phyloP scores from a whole-genome alignment of 176 grass and related monocot species.

The Neostapfia colusana region DNA sequence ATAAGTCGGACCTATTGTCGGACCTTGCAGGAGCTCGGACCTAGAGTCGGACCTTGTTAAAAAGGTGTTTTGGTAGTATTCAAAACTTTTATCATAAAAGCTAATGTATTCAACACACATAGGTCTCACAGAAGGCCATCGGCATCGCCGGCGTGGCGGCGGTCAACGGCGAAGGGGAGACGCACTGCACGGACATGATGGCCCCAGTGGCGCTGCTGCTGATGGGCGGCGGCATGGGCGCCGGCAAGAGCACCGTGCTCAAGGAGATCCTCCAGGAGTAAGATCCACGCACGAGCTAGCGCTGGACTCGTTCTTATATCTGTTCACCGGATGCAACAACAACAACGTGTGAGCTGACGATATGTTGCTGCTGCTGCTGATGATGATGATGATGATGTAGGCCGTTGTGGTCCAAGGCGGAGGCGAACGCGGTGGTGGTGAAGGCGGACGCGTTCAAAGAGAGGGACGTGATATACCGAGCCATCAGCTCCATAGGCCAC shows the following conservation, averaged over 20 bases:
- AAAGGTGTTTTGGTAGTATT: no score
- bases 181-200: constrained; percentile 70
- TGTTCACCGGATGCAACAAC: neutral
- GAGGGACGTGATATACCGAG: constrained; percentile 87
- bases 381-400: neutral
- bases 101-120: no score
- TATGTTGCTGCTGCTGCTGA: no score
- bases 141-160: constrained; percentile 8
- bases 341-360: neutral
- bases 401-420: constrained; percentile 55
- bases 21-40: no score
- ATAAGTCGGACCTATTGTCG: no score
- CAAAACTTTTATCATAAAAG: no score
- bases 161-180: neutral
- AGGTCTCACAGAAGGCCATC: no score
- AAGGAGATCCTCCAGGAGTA: constrained; percentile 57
- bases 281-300: neutral
- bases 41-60: no score
- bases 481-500: constrained; percentile 90
- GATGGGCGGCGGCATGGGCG: constrained; percentile 83
- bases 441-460: constrained; percentile 94
- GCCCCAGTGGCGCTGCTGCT: constrained; percentile 62
- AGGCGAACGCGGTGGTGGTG: constrained; percentile 58
- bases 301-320: neutral
- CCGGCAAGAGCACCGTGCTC: constrained; percentile 81